Evolutionary conservation across 2,329 filamentous ascomycete genomes (phyloP).

Genomic region (Ceratocystis eucalypticola): DNA sequence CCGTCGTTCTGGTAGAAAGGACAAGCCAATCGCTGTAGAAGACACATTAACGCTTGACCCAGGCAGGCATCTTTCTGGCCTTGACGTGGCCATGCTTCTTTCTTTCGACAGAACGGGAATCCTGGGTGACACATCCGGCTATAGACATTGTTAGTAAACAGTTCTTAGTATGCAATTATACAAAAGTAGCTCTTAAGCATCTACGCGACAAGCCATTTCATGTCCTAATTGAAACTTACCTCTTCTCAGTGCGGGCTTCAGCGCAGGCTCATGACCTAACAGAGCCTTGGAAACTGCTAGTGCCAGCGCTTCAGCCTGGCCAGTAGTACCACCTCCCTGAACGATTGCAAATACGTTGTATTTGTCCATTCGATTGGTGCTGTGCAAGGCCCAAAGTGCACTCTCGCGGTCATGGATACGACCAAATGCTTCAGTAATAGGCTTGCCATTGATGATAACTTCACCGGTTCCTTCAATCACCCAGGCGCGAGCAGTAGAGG

Average conservation of each 20-base stretch:
- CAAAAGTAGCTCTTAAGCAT: constrained; percentile 1
- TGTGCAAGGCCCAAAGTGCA: constrained; percentile 78
- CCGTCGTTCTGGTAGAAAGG: not conserved
- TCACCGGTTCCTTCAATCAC: constrained; percentile 89
- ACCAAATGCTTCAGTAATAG: constrained; percentile 67
- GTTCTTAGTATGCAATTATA: constrained; percentile 15
- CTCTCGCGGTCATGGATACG: constrained; percentile 89
- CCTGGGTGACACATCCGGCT: constrained; percentile 89
- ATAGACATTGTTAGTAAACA: constrained; percentile 32
- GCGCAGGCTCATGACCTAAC: constrained; percentile 75
- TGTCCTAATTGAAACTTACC: constrained; percentile 45
- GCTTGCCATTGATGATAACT: constrained; percentile 78
- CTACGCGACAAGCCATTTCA: not conserved
- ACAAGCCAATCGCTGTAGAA: not conserved
- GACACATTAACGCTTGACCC: constrained; percentile 65
- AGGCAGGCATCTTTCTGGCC: constrained; percentile 93
- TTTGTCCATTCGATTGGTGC: constrained; percentile 74
- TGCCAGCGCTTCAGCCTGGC: constrained; percentile 89
- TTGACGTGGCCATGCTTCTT: constrained; percentile 96
- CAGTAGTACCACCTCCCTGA: constrained; percentile 77
- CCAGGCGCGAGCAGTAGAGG: constrained; percentile 69
- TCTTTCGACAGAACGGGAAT: constrained; percentile 84
- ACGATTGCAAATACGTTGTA: constrained; percentile 91
- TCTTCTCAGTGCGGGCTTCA: constrained; percentile 77
- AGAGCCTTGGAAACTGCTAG: constrained; percentile 79